Conservation (phyloP, 768 basidiomycete genomes). For the Tylopilus subfusipes region DNA sequence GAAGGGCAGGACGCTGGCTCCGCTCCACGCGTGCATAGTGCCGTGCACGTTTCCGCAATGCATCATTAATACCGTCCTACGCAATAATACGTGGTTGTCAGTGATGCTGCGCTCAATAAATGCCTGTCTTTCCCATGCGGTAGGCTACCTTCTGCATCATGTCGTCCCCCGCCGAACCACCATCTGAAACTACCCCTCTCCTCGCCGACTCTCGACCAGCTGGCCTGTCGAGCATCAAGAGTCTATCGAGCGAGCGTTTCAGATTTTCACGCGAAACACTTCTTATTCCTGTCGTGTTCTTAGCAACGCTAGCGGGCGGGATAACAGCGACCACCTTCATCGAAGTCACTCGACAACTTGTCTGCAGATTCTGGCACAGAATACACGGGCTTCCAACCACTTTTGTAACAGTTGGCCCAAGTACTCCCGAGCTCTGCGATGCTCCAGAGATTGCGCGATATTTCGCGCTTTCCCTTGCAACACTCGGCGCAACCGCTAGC, state of each 20-base stretch:
- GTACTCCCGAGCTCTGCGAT: constrained; percentile 17
- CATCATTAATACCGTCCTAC: not conserved
- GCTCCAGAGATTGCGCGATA: constrained; percentile 18
- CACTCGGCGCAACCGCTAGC: constrained; percentile 12
- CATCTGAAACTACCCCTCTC: constrained; percentile 11
- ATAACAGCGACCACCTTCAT: constrained; percentile 28
- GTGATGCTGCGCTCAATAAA: not conserved
- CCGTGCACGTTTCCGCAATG: constrained; percentile 1
- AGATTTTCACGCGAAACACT: constrained; percentile 16
- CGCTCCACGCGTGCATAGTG: not conserved
- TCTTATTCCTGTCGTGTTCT: constrained; percentile 28
- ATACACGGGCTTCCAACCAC: constrained; percentile 5
- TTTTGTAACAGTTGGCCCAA: constrained; percentile 7
- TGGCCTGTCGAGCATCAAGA: not conserved
- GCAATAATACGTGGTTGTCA: not conserved
- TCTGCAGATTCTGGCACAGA: constrained; percentile 26
- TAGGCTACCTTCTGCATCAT: constrained; percentile 5
- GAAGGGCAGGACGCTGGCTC: not conserved
- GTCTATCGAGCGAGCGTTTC: not conserved
- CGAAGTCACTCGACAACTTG: constrained; percentile 22
- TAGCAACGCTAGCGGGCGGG: constrained; percentile 17
- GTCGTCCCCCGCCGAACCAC: constrained; percentile 3
- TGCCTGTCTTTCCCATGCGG: not conserved
- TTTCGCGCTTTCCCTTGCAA: constrained; percentile 21
- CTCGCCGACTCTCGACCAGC: constrained; percentile 3